phyloP scores from a whole-genome alignment of 2,329 filamentous ascomycete genomes.

The Stenocarpella maydis region DNA sequence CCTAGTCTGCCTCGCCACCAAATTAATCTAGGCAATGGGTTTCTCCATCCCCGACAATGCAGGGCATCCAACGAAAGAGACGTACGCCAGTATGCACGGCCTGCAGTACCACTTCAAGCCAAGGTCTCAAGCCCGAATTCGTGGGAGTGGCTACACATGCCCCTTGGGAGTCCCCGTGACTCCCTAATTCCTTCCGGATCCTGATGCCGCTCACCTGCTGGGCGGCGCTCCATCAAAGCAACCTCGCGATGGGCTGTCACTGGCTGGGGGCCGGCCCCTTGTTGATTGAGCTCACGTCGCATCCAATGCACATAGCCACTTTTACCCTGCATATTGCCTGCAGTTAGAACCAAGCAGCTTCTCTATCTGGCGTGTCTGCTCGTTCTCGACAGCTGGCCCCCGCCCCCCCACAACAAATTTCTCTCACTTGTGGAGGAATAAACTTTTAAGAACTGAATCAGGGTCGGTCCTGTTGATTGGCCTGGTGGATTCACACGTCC shows the following conservation, averaged over 20 bases:
- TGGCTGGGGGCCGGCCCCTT: background rate
- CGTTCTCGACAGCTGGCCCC: slow-evolving; percentile 4
- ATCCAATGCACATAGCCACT: slow-evolving; percentile 28
- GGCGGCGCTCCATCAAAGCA: slow-evolving; percentile 13
- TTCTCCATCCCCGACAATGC: background rate
- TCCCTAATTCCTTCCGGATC: slow-evolving; percentile 12
- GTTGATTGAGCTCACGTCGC: slow-evolving; percentile 19
- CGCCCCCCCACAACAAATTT: background rate
- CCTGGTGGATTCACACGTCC: background rate
- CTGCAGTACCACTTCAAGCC: background rate
- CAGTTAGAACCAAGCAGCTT: slow-evolving; percentile 19
- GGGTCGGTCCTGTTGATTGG: slow-evolving; percentile 9
- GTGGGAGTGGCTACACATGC: background rate
- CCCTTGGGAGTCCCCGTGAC: background rate
- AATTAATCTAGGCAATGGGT: background rate
- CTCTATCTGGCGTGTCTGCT: background rate
- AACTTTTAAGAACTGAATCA: slow-evolving; percentile 16
- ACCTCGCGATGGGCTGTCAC: slow-evolving; percentile 3
- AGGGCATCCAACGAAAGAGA: background rate
- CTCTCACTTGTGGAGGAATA: slow-evolving; percentile 26
- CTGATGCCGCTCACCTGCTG: background rate
- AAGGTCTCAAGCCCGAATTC: background rate
- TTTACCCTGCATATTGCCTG: slow-evolving; percentile 24
- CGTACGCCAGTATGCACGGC: background rate
- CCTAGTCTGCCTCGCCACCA: background rate